Evolutionary conservation across 306 rosid genomes (phyloP).

Genomic region (barrel medic (Medicago truncatula)): MtrunA17r5.0-ANR NC_053045.1:56519501-56520000

Average conservation of each 20-base stretch:
- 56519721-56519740: not conserved
- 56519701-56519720: not conserved
- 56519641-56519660: not conserved
- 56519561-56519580: not conserved
- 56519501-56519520: not conserved
- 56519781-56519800: constrained; percentile 4
- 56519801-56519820: not conserved
- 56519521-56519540: not conserved
- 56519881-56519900: constrained; percentile 30
- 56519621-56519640: not conserved
- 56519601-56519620: not conserved
- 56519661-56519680: not conserved
- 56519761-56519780: not conserved
- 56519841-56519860: constrained; percentile 9
- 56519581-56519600: not conserved
- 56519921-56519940: constrained; percentile 21
- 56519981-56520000: constrained; percentile 38
- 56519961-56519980: constrained; percentile 33
- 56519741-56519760: not conserved
- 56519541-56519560: not conserved
- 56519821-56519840: constrained; percentile 3
- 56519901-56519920: constrained; percentile 22
- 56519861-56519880: constrained; percentile 30
- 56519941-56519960: constrained; percentile 12
- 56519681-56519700: not conserved